Base-by-base conservation (phyloP, 148 eudicot genomes). In the Chenopodium formosanum region DNA sequence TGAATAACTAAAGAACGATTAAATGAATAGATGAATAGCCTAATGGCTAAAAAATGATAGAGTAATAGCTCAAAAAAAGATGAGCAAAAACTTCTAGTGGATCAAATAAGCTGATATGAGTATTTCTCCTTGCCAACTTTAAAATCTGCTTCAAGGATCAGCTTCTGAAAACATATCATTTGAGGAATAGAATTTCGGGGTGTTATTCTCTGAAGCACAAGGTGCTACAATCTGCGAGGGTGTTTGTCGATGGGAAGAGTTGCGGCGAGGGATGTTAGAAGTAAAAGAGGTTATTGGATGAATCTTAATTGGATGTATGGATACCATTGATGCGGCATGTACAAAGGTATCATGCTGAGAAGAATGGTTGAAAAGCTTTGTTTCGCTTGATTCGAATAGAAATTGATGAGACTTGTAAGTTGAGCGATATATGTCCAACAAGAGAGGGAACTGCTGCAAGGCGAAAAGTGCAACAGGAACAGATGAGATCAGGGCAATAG, bases 381-480 rank as follows among this genome's bases (percentile, higher is more conserved):
- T 5, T 37, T 19, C 9, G 25, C 44, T 70, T 9, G 74, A 69
- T 16, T 68, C 47, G 4, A 68, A 25, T 47, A 68, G 13, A 16
- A 48, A 80, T 56, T 14, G 76, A 60, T 71, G 76, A 47, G 67
- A 78, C 73, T 40, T 79, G 50, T 78, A 52, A 2, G 78, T 74
- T 0, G 78, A 83, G 50, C 20, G n/a, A 65, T 73, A 83, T 20
- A 83, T 73, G 72, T 73, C 78, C 0, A 56, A 25, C 68, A 78
- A 20, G 14, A 83, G 75, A 1, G 85, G 81, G 77, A 34, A 82
- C 4, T 82, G 85, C 31, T 78, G 85, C 34, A 82, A 32, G 13
- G 78, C 73, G 10, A 82, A 82, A 40, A 82, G 78, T 29, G 77
- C 53, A 29, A 82, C 81, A 14, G 80, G 80, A 48, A 82, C 40